Conservation (phyloP, 2,329 filamentous ascomycete genomes). For the Colletotrichum sidae region DNA sequence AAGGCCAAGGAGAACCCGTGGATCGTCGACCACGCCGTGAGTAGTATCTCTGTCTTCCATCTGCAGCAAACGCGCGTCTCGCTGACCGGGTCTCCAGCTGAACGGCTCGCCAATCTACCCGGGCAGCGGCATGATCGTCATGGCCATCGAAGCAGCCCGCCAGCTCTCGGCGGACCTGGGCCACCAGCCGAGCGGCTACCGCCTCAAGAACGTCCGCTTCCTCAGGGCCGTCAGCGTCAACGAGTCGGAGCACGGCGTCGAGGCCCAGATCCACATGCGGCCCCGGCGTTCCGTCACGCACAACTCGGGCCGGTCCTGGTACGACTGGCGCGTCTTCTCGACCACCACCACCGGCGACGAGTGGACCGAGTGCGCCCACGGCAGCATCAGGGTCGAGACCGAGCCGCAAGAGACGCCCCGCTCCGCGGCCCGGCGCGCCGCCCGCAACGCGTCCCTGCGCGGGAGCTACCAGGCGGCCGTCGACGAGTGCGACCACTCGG, state of each 20-base stretch:
- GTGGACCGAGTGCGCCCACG: too few species aligned
- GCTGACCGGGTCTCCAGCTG: conserved; percentile 47
- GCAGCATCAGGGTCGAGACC: too few species aligned
- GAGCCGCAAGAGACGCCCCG: too few species aligned
- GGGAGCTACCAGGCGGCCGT: too few species aligned
- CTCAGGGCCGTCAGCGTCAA: conserved; percentile 11
- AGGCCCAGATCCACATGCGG: conserved; percentile 31
- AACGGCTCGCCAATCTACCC: conserved; percentile 61
- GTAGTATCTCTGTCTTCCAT: background rate
- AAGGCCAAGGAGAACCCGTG: conserved; percentile 62
- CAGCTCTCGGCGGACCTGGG: conserved; percentile 42
- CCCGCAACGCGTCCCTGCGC: too few species aligned
- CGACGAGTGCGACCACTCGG: too few species aligned
- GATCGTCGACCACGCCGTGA: conserved; percentile 60
- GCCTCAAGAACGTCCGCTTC: conserved; percentile 14
- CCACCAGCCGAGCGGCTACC: conserved; percentile 8
- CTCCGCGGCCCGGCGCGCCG: too few species aligned
- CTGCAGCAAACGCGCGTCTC: conserved; percentile 45
- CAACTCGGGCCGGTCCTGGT: too few species aligned
- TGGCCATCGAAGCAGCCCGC: conserved; percentile 59
- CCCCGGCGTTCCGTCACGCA: conserved; percentile 20
- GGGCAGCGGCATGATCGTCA: conserved; percentile 60
- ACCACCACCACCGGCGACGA: too few species aligned
- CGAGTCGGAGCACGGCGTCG: conserved; percentile 13
- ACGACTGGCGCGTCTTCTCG: too few species aligned